Evolutionary conservation across 2,329 filamentous ascomycete species (phyloP), one percentile per base, ranked within the genome.

Genomic region (Dryadomyces quercivorus): DNA sequence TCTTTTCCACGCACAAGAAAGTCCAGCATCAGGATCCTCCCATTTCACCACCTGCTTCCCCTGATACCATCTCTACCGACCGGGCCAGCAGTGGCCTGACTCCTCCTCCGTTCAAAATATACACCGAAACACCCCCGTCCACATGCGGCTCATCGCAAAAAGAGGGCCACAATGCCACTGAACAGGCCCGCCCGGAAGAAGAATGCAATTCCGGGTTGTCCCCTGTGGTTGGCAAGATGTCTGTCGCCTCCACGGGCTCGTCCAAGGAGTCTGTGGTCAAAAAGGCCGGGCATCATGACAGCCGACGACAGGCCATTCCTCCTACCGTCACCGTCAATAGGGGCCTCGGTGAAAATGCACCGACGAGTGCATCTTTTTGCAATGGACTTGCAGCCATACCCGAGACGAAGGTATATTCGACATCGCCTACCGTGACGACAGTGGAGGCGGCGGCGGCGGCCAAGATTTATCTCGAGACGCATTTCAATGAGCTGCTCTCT

Each of bases 401-500:
- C 49, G 44, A 45, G 50, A 18, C 52, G 42, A 43, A 10, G 2
- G 1, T 16, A 1, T 63, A 66, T 22, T 54, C 61, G 1, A 53
- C 59, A 1, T 54, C 58, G 0, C 70, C 71, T 0, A 70, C 69
- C 1, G 64, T 75, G 8, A 46, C 66, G 12, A 95, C 90, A 0
- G 84, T 89, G 0, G 92, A 97, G 69, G 82, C 79, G 57, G 80
- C 84, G 2, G 82, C 89, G 0, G 85, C 88, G 0, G 85, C 88
- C 46, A 96, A 95, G 66, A 81, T 94, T 20, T 94, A 82, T 62
- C 76, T 97, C 10, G 93, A 97, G 67, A 88, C 83, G 0, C 81
- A 91, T 62, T 96, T 87, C 71, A 85, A 91, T 61, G 73, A 81
- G n/a, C 66, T 89, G 8, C 72, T 88, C 2, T 73, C 72, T 26